phyloP scores from a whole-genome alignment of 2,329 filamentous ascomycete species.

The Cytospora chrysosperma region DNA sequence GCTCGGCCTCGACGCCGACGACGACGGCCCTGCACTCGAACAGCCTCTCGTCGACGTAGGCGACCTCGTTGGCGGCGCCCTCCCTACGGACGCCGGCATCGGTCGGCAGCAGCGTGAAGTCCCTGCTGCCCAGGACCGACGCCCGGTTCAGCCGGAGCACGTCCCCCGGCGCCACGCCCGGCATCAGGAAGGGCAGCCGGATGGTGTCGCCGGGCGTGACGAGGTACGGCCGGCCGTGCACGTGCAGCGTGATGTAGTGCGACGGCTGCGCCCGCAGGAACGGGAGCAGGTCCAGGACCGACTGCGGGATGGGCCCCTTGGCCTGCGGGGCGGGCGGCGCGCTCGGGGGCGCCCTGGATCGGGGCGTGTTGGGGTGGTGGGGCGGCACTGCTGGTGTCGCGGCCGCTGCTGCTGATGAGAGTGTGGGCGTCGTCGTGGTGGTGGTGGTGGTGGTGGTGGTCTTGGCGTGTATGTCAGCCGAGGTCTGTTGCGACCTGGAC shows the following conservation, averaged over 20 bases:
- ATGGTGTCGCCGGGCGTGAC: constrained; percentile 73
- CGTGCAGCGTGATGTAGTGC: constrained; percentile 78
- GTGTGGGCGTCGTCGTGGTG: not conserved
- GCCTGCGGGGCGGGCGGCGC: constrained; percentile 40
- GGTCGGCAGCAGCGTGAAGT: constrained; percentile 67
- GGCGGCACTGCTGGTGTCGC: not conserved
- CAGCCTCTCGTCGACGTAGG: constrained; percentile 79
- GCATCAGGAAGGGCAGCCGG: constrained; percentile 78
- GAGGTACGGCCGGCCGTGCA: constrained; percentile 78
- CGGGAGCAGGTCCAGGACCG: constrained; percentile 63
- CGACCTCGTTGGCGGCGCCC: constrained; percentile 56
- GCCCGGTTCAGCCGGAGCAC: constrained; percentile 85
- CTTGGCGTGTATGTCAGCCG: constrained; percentile 5
- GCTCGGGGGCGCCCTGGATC: constrained; percentile 50
- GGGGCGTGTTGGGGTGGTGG: constrained; percentile 35
- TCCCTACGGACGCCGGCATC: constrained; percentile 52
- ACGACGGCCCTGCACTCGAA: constrained; percentile 86
- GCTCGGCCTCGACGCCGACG: constrained; percentile 79
- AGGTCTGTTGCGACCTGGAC: constrained; percentile 13
- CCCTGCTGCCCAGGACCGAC: constrained; percentile 76
- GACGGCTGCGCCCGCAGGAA: constrained; percentile 67
- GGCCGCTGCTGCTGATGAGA: not conserved
- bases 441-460: not conserved
- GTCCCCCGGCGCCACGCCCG: constrained; percentile 75
- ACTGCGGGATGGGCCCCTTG: constrained; percentile 48